Evolutionary conservation across 106 monocot species (phyloP).

Genomic region (Platanthera guangdongensis): DNA sequence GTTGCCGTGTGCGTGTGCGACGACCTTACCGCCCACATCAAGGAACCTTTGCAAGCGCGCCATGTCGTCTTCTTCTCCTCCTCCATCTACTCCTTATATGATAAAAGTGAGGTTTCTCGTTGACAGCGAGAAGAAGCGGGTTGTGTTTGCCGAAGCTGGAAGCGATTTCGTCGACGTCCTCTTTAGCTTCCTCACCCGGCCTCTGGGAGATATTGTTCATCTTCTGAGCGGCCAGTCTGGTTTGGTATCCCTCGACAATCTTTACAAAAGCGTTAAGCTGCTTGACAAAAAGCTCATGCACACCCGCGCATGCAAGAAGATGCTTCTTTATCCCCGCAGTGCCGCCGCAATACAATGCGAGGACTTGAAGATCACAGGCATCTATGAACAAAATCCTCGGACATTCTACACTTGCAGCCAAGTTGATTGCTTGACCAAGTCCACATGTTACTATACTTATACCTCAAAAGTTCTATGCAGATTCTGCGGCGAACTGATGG

Average conservation of each 20-base stretch:
- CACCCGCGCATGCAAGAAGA: conserved; percentile 8
- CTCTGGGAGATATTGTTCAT: neutral
- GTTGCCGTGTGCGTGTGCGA: too few species aligned
- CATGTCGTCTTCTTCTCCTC: neutral
- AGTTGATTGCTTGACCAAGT: too few species aligned
- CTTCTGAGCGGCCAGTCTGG: neutral
- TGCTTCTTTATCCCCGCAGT: conserved; percentile 13
- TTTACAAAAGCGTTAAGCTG: conserved; percentile 10
- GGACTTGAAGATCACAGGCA: neutral
- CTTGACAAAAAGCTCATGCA: neutral
- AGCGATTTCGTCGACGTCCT: conserved; percentile 6
- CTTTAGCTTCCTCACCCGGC: neutral
- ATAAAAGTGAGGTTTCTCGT: neutral
- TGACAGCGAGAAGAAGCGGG: neutral
- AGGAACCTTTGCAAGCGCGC: too few species aligned
- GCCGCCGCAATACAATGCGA: neutral
- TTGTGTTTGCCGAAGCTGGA: conserved; percentile 6
- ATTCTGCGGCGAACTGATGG: too few species aligned
- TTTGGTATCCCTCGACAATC: conserved; percentile 5
- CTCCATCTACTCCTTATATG: too few species aligned
- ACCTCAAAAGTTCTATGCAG: too few species aligned
- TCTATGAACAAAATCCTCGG: too few species aligned
- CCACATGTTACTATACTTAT: too few species aligned
- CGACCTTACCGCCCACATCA: too few species aligned
- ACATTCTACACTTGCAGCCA: too few species aligned